Evolutionary conservation across 345 rosid species (phyloP).

Genomic region (Microthlaspi erraticum): DNA sequence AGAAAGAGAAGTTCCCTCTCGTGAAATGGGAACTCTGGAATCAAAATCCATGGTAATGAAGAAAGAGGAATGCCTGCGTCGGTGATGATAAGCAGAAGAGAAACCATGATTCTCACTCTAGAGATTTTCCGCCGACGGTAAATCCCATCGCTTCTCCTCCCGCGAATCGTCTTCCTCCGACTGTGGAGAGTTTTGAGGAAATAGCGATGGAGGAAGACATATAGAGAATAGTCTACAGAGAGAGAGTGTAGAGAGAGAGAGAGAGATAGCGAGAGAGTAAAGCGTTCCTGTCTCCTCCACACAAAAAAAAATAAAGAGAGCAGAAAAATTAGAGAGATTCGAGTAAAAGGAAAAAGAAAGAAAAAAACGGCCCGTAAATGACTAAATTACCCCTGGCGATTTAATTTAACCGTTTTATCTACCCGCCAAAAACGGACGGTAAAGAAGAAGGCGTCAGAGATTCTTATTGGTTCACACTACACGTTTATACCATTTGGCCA

Average conservation of each 20-base stretch:
- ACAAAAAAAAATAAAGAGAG: neutral
- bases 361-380: neutral
- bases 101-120: conserved; percentile 22
- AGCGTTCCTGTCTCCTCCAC: conserved; percentile 23
- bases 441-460: neutral
- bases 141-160: neutral
- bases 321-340: neutral
- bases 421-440: conserved; percentile 4
- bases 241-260: neutral
- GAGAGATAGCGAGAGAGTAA: neutral
- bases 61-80: neutral
- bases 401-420: neutral
- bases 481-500: too few species aligned
- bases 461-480: too few species aligned
- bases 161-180: conserved; percentile 15
- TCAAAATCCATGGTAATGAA: conserved; percentile 23
- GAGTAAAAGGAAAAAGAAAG: neutral
- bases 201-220: conserved; percentile 17
- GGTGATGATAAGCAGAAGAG: neutral
- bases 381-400: neutral
- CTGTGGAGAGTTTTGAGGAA: conserved; percentile 12
- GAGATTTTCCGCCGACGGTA: conserved; percentile 15
- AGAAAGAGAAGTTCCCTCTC: conserved; percentile 9
- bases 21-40: conserved; percentile 10
- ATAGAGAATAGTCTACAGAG: conserved; percentile 6